Base-by-base conservation (phyloP, 1,139 yeast species). In the Yamadazyma triangularis region DNA sequence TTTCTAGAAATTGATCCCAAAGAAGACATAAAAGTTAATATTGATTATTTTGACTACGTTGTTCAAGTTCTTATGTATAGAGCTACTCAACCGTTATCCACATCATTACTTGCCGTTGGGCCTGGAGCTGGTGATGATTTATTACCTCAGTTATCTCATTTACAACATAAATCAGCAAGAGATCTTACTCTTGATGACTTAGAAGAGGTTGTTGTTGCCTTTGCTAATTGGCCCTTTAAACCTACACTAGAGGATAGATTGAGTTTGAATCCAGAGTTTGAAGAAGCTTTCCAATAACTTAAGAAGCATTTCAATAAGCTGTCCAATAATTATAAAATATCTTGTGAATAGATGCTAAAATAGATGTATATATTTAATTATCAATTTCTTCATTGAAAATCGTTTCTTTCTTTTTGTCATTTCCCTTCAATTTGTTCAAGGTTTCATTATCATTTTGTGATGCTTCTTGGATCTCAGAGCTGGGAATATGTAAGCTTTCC, bases 181-280 rank as follows among this genome's bases (percentile, higher is more conserved):
- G 71, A 72, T 3, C 57, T 88, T 35, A 60, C 76, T 0, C 49
- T 63, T 4, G 73, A 71, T 1, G 93, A 87, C 13, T 64, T 81
- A 38, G 38, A 63, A 6, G 45, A 51, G 4, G 50, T 89, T 7
- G 65, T 78, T 4, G 53, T 69, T 4, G 66, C 60, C 3, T 85
- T 81, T 50, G 70, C 67, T 27, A 51, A 59, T 14, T 89, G 97
- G 97, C 93, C 97, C 0, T 89, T 88, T 62, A 87, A 80, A 54
- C 96, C 96, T 1, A 27, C 58, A 8, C 15, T 37, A 8, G 47
- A 41, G 23, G 45, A 42, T 15, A 30, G 37, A 25, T 13, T 36
- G 26, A 31, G 39, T 28, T 23, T 40, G 18, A 40, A 41, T 27
- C 39, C 40, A 4, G 24, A 32, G 3, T 11, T 30, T 2, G 35